Percentiles rank a stretch among this genome's conserved stretches.
Conservation (phyloP, 345 rosid genomes). For the Lenwebbia sp. region DNA sequence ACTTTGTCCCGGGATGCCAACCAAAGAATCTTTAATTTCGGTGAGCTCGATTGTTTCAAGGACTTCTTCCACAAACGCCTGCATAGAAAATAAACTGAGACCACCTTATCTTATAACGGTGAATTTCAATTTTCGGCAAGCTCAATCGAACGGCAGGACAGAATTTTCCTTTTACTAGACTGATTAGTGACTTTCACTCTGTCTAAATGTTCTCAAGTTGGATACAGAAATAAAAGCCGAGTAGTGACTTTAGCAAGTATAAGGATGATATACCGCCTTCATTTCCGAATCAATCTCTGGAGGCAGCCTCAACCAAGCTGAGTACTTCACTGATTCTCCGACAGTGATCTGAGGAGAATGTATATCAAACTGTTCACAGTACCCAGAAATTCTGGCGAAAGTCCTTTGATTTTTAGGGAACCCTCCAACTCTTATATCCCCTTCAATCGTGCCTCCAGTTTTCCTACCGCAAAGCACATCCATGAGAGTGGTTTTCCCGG, state of each 20-base stretch:
- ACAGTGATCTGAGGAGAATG: constrained; percentile 74
- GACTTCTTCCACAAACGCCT: constrained; percentile 72
- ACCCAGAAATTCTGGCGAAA: constrained; percentile 75
- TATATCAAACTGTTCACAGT: constrained; percentile 76
- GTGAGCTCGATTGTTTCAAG: constrained; percentile 68
- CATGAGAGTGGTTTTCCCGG: constrained; percentile 80
- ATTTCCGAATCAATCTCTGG: constrained; percentile 31
- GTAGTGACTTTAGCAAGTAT: not conserved
- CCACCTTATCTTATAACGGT: not conserved
- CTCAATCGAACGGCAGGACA: not conserved
- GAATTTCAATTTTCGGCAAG: not conserved
- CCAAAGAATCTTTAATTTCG: constrained; percentile 55
- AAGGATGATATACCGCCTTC: not conserved
- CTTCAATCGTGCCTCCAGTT: constrained; percentile 61
- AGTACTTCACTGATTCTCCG: constrained; percentile 61
- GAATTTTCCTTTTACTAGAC: not conserved
- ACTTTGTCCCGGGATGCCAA: constrained; percentile 48
- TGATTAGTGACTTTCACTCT: not conserved
- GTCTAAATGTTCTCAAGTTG: not conserved
- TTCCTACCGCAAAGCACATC: constrained; percentile 89
- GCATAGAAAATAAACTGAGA: not conserved
- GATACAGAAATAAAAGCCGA: not conserved
- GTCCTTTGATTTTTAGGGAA: constrained; percentile 62
- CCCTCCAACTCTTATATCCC: constrained; percentile 60
- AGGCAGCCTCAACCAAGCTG: constrained; percentile 76